A percentile compares a stretch with the other conserved stretches of the same genome.
These are phyloP conservation scores for Mycena belliarum DNA, from an alignment of 768 basidiomycete genomes.

Conservation along the genomic window DNA sequence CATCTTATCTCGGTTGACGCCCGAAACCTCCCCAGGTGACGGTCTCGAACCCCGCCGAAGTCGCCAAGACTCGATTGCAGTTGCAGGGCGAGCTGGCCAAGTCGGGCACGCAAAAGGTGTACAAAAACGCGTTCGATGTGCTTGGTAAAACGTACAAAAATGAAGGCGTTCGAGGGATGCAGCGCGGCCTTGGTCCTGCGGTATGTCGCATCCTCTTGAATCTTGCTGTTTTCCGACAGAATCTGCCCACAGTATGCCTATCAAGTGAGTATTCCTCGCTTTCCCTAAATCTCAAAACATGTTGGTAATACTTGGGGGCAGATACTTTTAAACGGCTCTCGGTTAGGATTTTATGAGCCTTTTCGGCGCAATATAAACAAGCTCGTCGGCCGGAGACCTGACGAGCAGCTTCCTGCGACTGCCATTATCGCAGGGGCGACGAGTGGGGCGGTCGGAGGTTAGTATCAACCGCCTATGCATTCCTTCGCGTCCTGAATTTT, in stretches of 20 bases:
- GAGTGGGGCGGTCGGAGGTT: slow-evolving; percentile 91
- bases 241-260: slow-evolving; percentile 72
- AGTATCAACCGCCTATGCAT: slow-evolving; percentile 4
- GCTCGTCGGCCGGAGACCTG: slow-evolving; percentile 59
- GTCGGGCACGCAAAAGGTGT: slow-evolving; percentile 70
- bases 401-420: slow-evolving; percentile 71
- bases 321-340: slow-evolving; percentile 91
- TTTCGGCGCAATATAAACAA: slow-evolving; percentile 73
- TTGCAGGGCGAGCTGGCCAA: slow-evolving; percentile 94
- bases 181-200: slow-evolving; percentile 88
- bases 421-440: slow-evolving; percentile 85
- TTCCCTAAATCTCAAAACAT: slow-evolving; percentile 8
- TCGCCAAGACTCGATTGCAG: slow-evolving; percentile 94
- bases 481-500: slow-evolving; percentile 1
- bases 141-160: slow-evolving; percentile 84
- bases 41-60: slow-evolving; percentile 77
- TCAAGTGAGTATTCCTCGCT: slow-evolving; percentile 57
- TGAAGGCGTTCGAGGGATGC: slow-evolving; percentile 89
- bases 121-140: slow-evolving; percentile 86
- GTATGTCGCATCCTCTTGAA: neutral
- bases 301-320: slow-evolving; percentile 33
- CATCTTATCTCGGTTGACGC: slow-evolving; percentile 4
- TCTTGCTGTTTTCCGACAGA: slow-evolving; percentile 1
- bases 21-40: slow-evolving; percentile 57
- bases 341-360: slow-evolving; percentile 97